Evolutionary conservation across 2,329 filamentous ascomycete genomes (phyloP).

Genomic region (Fonsecaea pugnacius): DNA sequence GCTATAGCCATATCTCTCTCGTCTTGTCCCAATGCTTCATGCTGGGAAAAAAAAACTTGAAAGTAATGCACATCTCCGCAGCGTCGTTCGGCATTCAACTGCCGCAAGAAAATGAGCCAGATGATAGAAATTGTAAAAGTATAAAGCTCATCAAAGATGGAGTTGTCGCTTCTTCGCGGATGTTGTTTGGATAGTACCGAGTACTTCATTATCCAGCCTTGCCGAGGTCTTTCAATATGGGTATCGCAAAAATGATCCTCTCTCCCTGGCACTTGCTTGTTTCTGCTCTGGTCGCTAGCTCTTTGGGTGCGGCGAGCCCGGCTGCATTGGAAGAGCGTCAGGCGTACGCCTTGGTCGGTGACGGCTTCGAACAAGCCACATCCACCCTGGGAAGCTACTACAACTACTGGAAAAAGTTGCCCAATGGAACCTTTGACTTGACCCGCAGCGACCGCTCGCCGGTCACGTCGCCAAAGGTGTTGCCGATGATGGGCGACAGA

Average conservation of each 20-base stretch:
- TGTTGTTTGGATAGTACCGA: neutral
- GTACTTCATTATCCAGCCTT: constrained; percentile 12
- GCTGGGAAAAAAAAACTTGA: neutral
- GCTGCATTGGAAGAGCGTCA: constrained; percentile 20
- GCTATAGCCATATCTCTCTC: constrained; percentile 8
- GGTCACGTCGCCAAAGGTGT: constrained; percentile 31
- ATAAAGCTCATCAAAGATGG: constrained; percentile 5
- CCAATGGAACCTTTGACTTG: constrained; percentile 40
- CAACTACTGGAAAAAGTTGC: constrained; percentile 42
- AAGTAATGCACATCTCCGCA: constrained; percentile 10
- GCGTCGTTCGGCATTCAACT: neutral
- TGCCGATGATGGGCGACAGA: constrained; percentile 38
- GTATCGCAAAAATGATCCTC: neutral
- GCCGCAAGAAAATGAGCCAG: neutral
- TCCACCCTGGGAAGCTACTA: constrained; percentile 40
- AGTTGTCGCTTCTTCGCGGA: neutral
- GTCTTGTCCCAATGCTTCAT: neutral
- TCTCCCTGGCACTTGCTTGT: constrained; percentile 6
- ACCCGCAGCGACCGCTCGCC: constrained; percentile 40
- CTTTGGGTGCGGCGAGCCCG: constrained; percentile 14
- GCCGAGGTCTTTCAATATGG: constrained; percentile 3
- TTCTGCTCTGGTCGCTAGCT: constrained; percentile 8
- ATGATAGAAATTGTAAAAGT: neutral
- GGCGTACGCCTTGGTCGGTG: constrained; percentile 25
- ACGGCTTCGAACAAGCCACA: constrained; percentile 26